Conservation (phyloP, 2,329 filamentous ascomycete genomes). For the Harringtonia lauricola region DNA sequence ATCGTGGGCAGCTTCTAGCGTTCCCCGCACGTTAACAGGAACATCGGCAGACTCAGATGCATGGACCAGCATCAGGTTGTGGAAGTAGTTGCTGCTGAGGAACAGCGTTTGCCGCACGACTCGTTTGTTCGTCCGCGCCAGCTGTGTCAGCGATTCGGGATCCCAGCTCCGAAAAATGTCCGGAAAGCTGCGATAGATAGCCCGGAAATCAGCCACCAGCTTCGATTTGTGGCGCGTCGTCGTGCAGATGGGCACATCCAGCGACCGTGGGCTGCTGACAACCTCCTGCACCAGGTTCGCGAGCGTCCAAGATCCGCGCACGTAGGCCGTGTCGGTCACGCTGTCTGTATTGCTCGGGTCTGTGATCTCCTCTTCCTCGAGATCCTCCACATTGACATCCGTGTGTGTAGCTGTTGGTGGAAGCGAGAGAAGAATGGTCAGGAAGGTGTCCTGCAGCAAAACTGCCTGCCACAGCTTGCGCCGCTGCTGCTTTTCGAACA, state of each 20-base stretch:
- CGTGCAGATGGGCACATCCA: constrained; percentile 60
- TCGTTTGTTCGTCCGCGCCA: constrained; percentile 50
- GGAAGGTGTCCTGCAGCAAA: constrained; percentile 68
- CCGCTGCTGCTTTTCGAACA: constrained; percentile 67
- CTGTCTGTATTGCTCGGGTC: constrained; percentile 41
- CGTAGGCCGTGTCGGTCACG: constrained; percentile 58
- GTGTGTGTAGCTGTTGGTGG: constrained; percentile 71
- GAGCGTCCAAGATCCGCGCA: constrained; percentile 67
- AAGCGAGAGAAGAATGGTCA: constrained; percentile 66
- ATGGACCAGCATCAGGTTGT: constrained; percentile 71
- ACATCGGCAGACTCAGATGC: constrained; percentile 56
- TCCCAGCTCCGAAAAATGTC: constrained; percentile 60
- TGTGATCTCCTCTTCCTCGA: constrained; percentile 47
- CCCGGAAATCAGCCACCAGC: constrained; percentile 57
- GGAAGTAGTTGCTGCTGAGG: constrained; percentile 71
- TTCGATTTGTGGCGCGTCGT: constrained; percentile 59
- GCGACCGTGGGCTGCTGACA: constrained; percentile 62
- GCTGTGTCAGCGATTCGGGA: constrained; percentile 42
- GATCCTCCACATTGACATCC: constrained; percentile 65
- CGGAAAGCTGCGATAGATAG: constrained; percentile 64
- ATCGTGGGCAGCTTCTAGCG: constrained; percentile 65
- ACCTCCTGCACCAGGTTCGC: constrained; percentile 69
- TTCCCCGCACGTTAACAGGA: constrained; percentile 54
- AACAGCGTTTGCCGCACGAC: constrained; percentile 66
- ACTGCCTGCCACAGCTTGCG: constrained; percentile 77